phyloP scores from a whole-genome alignment of 768 basidiomycete species.

The Termitomyces sp. region DNA sequence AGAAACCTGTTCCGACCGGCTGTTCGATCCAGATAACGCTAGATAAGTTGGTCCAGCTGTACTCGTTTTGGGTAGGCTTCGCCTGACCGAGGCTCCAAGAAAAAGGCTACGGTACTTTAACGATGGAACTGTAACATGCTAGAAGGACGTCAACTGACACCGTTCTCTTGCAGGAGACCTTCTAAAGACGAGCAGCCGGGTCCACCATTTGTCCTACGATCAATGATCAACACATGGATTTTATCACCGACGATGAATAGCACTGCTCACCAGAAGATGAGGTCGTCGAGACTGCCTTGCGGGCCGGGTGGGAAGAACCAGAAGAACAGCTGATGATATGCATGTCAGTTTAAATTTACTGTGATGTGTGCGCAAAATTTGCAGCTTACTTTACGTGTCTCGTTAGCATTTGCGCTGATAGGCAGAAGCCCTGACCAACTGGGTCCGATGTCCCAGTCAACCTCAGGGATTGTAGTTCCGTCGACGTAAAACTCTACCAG shows the following conservation, averaged over 20 bases:
- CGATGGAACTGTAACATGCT: neutral
- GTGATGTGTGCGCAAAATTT: neutral
- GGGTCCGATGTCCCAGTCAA: constrained; percentile 1
- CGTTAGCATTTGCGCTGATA: neutral
- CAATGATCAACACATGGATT: neutral
- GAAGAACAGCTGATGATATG: neutral
- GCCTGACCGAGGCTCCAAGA: constrained; percentile 1
- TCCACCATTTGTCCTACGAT: constrained; percentile 1
- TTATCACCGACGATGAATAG: neutral
- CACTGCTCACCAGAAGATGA: neutral
- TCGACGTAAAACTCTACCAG: neutral
- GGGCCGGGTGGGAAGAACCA: constrained; percentile 3
- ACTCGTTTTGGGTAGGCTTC: neutral
- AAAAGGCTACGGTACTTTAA: neutral
- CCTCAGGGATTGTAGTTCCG: neutral
- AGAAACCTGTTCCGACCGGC: constrained; percentile 1
- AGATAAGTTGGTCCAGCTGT: constrained; percentile 1
- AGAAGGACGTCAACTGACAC: neutral
- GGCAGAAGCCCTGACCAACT: constrained; percentile 2
- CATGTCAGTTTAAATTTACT: too few species aligned
- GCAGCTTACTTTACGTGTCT: neutral
- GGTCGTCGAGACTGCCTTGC: neutral
- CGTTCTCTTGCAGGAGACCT: constrained; percentile 4
- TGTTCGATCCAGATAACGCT: neutral
- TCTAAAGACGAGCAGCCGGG: constrained; percentile 2